Evolutionary conservation across 768 basidiomycete species (phyloP).

Genomic region (Lentinula sp.): DNA sequence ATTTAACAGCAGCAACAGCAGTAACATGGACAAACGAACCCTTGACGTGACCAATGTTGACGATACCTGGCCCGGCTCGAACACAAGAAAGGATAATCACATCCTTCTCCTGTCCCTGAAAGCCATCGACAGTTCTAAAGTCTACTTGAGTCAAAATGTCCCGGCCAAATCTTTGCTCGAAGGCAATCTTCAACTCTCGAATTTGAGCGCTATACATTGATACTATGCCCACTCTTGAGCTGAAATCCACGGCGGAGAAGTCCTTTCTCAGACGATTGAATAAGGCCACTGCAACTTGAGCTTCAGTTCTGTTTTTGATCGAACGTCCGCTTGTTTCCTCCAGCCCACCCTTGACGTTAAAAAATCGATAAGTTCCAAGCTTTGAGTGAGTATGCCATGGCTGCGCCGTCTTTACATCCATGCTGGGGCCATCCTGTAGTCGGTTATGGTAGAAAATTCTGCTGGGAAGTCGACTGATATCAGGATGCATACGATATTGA

Average conservation of each 20-base stretch:
- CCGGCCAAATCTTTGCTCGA: slow-evolving; percentile 65
- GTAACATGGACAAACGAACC: slow-evolving; percentile 32
- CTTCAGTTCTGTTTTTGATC: slow-evolving; percentile 71
- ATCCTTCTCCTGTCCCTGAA: slow-evolving; percentile 99
- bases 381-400: slow-evolving; percentile 79
- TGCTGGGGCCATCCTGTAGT: slow-evolving; percentile 81
- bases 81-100: slow-evolving; percentile 98
- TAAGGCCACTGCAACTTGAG: slow-evolving; percentile 66
- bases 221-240: slow-evolving; percentile 64
- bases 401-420: slow-evolving; percentile 75
- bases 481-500: slow-evolving; percentile 99
- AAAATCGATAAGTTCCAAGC: slow-evolving; percentile 87
- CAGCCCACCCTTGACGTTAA: slow-evolving; percentile 64
- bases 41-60: slow-evolving; percentile 82
- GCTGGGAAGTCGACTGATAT: slow-evolving; percentile 88
- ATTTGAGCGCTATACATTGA: slow-evolving; percentile 96
- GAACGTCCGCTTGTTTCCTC: slow-evolving; percentile 70
- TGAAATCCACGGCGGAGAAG: slow-evolving; percentile 46
- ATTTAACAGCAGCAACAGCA: slow-evolving; percentile 2
- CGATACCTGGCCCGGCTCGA: slow-evolving; percentile 81
- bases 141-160: slow-evolving; percentile 69
- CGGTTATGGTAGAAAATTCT: slow-evolving; percentile 78
- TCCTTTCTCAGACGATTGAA: slow-evolving; percentile 67
- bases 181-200: slow-evolving; percentile 60
- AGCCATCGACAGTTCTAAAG: slow-evolving; percentile 98